These are phyloP conservation scores for Echites panduratus DNA, from an alignment of 257 asterid genomes.

Conservation along the genomic window DNA sequence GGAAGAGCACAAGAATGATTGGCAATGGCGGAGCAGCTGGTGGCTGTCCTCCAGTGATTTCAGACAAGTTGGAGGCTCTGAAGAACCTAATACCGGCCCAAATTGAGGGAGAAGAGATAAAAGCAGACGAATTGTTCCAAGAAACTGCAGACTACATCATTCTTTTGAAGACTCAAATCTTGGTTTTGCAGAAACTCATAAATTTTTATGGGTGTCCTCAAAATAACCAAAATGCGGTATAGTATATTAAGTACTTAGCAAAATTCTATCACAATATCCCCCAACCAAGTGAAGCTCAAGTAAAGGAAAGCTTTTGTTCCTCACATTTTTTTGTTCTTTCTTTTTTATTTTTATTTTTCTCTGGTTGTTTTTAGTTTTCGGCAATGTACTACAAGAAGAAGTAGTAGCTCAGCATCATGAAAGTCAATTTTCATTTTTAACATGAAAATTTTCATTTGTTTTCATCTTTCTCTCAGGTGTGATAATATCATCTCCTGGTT, in stretches of 20 bases:
- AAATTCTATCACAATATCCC: neutral
- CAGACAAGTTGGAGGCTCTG: slow-evolving; percentile 71
- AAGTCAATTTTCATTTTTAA: neutral
- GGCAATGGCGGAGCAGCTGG: neutral
- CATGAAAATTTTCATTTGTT: neutral
- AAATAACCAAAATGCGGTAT: slow-evolving; percentile 34
- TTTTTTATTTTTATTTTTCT: neutral
- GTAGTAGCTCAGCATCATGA: neutral
- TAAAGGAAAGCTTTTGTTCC: slow-evolving; percentile 11
- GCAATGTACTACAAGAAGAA: slow-evolving; percentile 18
- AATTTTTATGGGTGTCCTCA: slow-evolving; percentile 48
- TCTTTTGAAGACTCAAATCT: slow-evolving; percentile 60
- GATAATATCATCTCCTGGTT: neutral
- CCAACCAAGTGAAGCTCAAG: slow-evolving; percentile 13
- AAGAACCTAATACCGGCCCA: slow-evolving; percentile 53
- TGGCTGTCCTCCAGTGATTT: slow-evolving; percentile 25
- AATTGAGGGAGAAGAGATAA: slow-evolving; percentile 23
- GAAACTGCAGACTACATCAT: slow-evolving; percentile 82
- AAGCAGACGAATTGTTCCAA: slow-evolving; percentile 54
- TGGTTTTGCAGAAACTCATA: slow-evolving; percentile 63
- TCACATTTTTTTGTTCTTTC: slow-evolving; percentile 12
- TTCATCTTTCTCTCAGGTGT: neutral
- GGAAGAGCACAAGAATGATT: slow-evolving; percentile 11
- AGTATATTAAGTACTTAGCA: slow-evolving; percentile 19
- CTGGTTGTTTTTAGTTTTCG: slow-evolving; percentile 5